These are phyloP conservation scores for Biscogniauxia sp. DNA, from an alignment of 2,329 filamentous ascomycete genomes.

Conservation along the genomic window DNA sequence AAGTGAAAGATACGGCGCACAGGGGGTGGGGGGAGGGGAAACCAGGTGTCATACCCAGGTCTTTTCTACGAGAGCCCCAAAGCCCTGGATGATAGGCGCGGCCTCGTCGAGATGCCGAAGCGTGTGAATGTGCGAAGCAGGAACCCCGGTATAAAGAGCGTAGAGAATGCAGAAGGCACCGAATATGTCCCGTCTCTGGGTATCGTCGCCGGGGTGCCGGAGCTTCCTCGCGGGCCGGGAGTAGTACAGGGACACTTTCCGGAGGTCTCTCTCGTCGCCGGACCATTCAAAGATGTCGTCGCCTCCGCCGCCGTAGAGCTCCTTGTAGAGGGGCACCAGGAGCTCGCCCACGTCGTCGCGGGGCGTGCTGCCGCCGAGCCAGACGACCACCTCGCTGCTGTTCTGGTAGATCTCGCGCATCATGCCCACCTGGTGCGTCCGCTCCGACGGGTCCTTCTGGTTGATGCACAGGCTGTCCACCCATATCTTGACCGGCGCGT, in stretches of 20 bases:
- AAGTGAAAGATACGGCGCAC: background rate
- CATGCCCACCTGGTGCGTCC: conserved; percentile 16
- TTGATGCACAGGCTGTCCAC: conserved; percentile 24
- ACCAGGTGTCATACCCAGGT: conserved; percentile 11
- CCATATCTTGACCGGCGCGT: conserved; percentile 13
- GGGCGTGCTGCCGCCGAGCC: conserved; percentile 18
- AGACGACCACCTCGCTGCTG: conserved; percentile 17
- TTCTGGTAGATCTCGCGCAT: conserved; percentile 22
- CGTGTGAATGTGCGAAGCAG: conserved; percentile 17
- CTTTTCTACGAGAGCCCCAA: conserved; percentile 14
- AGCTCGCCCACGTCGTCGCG: conserved; percentile 12
- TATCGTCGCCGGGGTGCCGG: background rate
- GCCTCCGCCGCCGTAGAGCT: background rate
- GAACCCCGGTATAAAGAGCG: conserved; percentile 12
- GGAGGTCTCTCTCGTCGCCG: conserved; percentile 12
- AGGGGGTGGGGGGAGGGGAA: no score
- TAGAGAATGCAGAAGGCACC: conserved; percentile 17
- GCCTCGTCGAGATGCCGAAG: conserved; percentile 15
- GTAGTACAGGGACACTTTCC: conserved; percentile 12
- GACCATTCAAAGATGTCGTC: conserved; percentile 12
- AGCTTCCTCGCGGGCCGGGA: conserved; percentile 2
- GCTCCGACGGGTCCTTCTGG: conserved; percentile 17
- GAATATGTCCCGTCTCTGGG: conserved; percentile 12
- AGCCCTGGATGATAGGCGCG: conserved; percentile 10
- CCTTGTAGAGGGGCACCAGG: background rate